Evolutionary conservation across 768 basidiomycete genomes (phyloP), one percentile per base, ranked within the genome.

Genomic region (Russula griseocarnosa): DNA sequence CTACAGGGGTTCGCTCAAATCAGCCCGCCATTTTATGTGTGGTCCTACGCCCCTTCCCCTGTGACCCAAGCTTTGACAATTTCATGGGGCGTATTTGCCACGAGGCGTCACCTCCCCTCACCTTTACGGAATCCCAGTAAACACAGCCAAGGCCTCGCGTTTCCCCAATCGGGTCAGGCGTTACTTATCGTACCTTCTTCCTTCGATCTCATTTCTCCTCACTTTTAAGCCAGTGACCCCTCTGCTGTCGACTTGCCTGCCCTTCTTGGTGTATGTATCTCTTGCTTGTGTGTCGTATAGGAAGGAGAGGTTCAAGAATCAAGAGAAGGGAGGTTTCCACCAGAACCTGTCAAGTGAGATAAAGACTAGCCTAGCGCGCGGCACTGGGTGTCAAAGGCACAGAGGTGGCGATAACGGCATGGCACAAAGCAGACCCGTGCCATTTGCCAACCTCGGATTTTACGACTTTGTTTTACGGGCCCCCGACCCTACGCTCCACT

Each of bases 11-110:
- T 40, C 13, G 4, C 13, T 36, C 26, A 3, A 14, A 20, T 16
- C 3, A 24, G 36, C 36, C 46, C 9, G 28, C 26, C 51, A 58
- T 36, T 63, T 63, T 63, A 63, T 63, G 57, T n/a, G 16, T 47
- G 20, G n/a, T 20, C 42, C 44, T 10, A 0, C 44, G n/a, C n/a
- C 44, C 10, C 13, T 22, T 10, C 54, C 61, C 61, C 26, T 62
- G 30, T 58, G 42, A 63, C 55, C 38, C 54, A 42, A n/a, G 28
- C 24, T 38, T 55, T 55, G 16, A 24, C 44, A 16, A 44, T n/a
- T n/a, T 18, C 32, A 26, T 47, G 44, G 36, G 13, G n/a, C n/a
- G 5, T 47, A 24, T 26, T 16, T 20, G 64, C 64, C 64, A 56
- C 61, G 64, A 63, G 64, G 64, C 61, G 28, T 26, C 16, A 18